Base-by-base conservation (phyloP, 1,284 basidiomycete species). In the Spongiforma sp. region DNA sequence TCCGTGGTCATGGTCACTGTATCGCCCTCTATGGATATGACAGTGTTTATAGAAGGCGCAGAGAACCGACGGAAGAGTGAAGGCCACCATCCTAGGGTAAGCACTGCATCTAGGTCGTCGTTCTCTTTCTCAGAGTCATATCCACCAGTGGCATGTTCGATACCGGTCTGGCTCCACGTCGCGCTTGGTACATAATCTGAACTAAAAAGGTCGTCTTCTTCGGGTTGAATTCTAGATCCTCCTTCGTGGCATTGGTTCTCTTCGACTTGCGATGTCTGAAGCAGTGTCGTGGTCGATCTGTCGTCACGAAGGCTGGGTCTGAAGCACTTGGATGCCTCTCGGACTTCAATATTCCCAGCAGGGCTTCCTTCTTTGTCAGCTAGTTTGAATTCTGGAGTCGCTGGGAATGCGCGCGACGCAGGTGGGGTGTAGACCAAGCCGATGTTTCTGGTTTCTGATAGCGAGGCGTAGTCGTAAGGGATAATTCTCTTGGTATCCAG, bases 331-430 rank as follows among this genome's bases (percentile, higher is more conserved):
- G 65, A n/a, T n/a, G 62, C 54, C 52, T 72, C 39, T 70, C 71
- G 19, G 73, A 77, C 33, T 62, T 65, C 24, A 70, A 73, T 32
- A 72, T 68, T 43, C 62, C 71, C 32, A 77, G 62, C 10, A 69
- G 26, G 11, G 68, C 32, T 8, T 57, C 62, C 41, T 30, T 53
- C 61, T 59, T 62, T 5, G 26, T 34, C 12, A 48, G 11, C 33
- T 52, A 34, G 24, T 14, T 43, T 30, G 60, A 26, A 24, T 48
- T 58, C 37, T 33, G 15, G 32, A 70, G 60, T 43, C 69, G 65
- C 52, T 76, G 79, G 39, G 78, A 79, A 26, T 75, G 75, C 26
- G 79, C 78, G 30, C 80, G 76, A 37, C 78, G 75, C 43, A 79
- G 69, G n/a, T 71, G 75, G 11, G 69, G 65, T 15, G 73, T 61